Percentiles rank a stretch among this genome's conserved stretches.
phyloP scores from a whole-genome alignment of 2,329 filamentous ascomycete genomes.

The Alternaria consortialis region DNA sequence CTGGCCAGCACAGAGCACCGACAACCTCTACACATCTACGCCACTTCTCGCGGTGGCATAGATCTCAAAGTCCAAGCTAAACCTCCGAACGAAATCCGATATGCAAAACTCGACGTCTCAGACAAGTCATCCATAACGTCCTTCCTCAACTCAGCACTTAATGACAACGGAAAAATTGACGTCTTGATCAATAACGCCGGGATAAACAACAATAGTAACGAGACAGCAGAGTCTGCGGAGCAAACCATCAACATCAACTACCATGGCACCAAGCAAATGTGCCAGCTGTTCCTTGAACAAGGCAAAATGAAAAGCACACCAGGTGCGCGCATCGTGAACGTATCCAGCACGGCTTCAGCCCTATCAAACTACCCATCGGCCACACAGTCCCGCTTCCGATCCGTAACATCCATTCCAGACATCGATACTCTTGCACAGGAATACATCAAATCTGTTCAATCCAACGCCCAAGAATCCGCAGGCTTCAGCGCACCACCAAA shows the following conservation, averaged over 20 bases:
- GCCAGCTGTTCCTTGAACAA: constrained; percentile 19
- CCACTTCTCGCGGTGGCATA: constrained; percentile 30
- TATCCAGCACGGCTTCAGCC: constrained; percentile 18
- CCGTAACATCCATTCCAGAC: background rate
- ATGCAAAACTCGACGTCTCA: constrained; percentile 27
- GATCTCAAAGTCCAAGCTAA: constrained; percentile 14
- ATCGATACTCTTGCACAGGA: constrained; percentile 13
- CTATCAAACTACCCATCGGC: constrained; percentile 16
- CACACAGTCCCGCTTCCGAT: constrained; percentile 7
- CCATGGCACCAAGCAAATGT: constrained; percentile 29
- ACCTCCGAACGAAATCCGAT: constrained; percentile 20
- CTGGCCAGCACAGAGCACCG: constrained; percentile 25
- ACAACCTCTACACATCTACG: constrained; percentile 27
- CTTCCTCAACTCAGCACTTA: constrained; percentile 16
- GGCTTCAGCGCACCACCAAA: constrained; percentile 21
- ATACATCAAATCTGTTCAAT: constrained; percentile 5
- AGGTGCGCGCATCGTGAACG: constrained; percentile 29
- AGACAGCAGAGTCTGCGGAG: constrained; percentile 16
- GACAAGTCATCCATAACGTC: constrained; percentile 22
- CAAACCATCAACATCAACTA: constrained; percentile 29
- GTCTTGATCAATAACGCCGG: constrained; percentile 37
- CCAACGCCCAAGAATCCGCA: constrained; percentile 3
- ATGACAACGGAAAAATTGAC: constrained; percentile 19
- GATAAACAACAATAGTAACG: constrained; percentile 25
- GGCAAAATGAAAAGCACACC: constrained; percentile 9